Evolutionary conservation across 2,329 filamentous ascomycete species (phyloP), one percentile per base, ranked within the genome.

Genomic region (Escovopsis weberi): DNA sequence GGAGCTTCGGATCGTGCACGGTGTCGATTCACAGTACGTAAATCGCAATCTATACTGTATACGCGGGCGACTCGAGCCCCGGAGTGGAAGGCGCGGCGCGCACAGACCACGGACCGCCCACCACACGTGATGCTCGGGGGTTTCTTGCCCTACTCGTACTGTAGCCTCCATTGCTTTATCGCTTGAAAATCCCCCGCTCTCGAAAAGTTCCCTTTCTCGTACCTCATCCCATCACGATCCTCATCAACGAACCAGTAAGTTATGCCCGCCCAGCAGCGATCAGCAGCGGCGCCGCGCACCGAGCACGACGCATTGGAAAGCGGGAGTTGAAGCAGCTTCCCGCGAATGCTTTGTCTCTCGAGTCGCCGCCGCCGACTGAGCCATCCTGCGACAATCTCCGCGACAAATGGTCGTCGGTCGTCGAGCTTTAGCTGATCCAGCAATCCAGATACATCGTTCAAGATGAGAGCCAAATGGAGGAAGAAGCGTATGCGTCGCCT

Each of bases 401-500:
- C 23, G 23, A 23, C 23, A 23, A 23, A 23, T 3, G 5, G 3
- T 23, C 23, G 23, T 23, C 23, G 23, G 23, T 23, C 23, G 23
- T 23, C 23, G 23, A 23, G 23, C 3, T 23, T 23, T 23, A 23
- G 37, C 50, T 53, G 48, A 53, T 39, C 6, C 26, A 9, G 37
- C 15, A 11, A 32, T 11, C 11, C 43, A 54, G 52, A 42, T 44
- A 40, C 53, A 53, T 58, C 56, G 65, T 69, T 70, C 72, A 78
- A 70, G 71, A 78, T 80, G 76, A 75, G 89, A 91, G 88, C 87
- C 67, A 96, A 96, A 79, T 96, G 91, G 91, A 91, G 89, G 79
- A 98, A 98, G 85, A 98, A 98, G 89, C 80, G 91, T 69, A 88
- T 94, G 74, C 80, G 91, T 64, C 82, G 91, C 72, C 86, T 98